Conservation (phyloP, 805 yeast genomes). For the Tetrapisispora taiwanensis region DNA sequence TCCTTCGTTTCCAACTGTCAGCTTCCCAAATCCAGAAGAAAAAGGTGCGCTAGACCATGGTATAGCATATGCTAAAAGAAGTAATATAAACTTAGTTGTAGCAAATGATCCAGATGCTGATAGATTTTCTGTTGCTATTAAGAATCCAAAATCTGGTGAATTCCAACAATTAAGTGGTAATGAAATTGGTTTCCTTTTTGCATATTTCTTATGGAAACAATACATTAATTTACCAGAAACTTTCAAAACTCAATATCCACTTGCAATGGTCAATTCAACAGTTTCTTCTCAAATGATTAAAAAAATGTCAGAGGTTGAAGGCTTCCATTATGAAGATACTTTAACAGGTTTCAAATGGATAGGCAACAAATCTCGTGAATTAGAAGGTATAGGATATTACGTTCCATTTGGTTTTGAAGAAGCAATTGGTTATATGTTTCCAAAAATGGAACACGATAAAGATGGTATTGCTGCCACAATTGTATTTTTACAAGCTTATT, state of each 20-base stretch:
- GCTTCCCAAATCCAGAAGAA: slow-evolving; percentile 94
- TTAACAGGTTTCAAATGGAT: slow-evolving; percentile 97
- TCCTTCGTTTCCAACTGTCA: slow-evolving; percentile 77
- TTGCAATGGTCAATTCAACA: slow-evolving; percentile 65
- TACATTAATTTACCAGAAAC: slow-evolving; percentile 15
- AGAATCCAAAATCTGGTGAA: slow-evolving; percentile 23
- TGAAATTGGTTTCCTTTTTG: slow-evolving; percentile 81
- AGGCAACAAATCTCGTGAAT: slow-evolving; percentile 74
- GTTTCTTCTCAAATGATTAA: slow-evolving; percentile 80
- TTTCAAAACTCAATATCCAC: slow-evolving; percentile 33
- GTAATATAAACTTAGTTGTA: slow-evolving; percentile 45
- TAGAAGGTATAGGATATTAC: slow-evolving; percentile 48
- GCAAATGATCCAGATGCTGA: slow-evolving; percentile 98
- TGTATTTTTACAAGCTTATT: slow-evolving; percentile 63
- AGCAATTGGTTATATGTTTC: slow-evolving; percentile 91
- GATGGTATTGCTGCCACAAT: slow-evolving; percentile 82
- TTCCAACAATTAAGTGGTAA: slow-evolving; percentile 88
- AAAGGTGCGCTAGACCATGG: slow-evolving; percentile 79
- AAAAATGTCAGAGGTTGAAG: slow-evolving; percentile 52
- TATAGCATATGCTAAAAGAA: slow-evolving; percentile 40
- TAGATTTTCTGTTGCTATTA: slow-evolving; percentile 74
- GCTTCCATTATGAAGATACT: slow-evolving; percentile 65
- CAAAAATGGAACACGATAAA: slow-evolving; percentile 67
- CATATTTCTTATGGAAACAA: slow-evolving; percentile 44
- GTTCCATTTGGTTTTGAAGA: slow-evolving; percentile 94